These are phyloP conservation scores for Leccinum imitatum DNA, from an alignment of 768 basidiomycete genomes.

Conservation along the genomic window DNA sequence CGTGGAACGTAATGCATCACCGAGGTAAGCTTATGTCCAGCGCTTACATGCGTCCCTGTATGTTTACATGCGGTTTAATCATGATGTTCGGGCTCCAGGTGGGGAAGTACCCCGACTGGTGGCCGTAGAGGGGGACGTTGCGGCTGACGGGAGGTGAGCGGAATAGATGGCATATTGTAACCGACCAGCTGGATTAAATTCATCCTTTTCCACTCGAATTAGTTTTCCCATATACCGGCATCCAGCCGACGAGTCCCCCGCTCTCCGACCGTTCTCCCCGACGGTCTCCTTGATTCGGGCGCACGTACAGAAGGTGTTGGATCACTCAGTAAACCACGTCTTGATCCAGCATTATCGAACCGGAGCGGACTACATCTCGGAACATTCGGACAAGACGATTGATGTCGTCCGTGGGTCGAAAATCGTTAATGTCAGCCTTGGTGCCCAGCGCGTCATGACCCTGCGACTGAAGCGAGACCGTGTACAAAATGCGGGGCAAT, in stretches of 20 bases:
- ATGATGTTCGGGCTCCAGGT: slow-evolving; percentile 39
- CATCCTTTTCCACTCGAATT: background rate
- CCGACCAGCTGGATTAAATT: too few relatives aligned
- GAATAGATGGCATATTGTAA: background rate
- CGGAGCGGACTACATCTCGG: slow-evolving; percentile 81
- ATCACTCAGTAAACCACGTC: slow-evolving; percentile 78
- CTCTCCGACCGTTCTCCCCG: slow-evolving; percentile 62
- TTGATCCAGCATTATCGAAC: slow-evolving; percentile 80
- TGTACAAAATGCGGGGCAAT: slow-evolving; percentile 14
- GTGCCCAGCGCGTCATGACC: slow-evolving; percentile 75
- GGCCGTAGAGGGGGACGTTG: slow-evolving; percentile 59
- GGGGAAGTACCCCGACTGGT: slow-evolving; percentile 71
- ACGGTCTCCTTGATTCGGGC: slow-evolving; percentile 65
- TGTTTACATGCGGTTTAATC: slow-evolving; percentile 5
- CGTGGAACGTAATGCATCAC: slow-evolving; percentile 74
- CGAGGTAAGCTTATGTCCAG: slow-evolving; percentile 45
- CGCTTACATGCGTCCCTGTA: background rate
- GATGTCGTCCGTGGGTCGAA: slow-evolving; percentile 72
- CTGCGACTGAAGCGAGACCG: slow-evolving; percentile 64
- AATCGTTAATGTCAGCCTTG: slow-evolving; percentile 80
- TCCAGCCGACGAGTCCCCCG: slow-evolving; percentile 77
- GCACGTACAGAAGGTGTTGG: slow-evolving; percentile 55
- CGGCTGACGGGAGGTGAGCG: slow-evolving; percentile 47
- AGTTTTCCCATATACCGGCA: slow-evolving; percentile 82
- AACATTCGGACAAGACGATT: slow-evolving; percentile 86